Base-by-base conservation (phyloP, 352 stramenopile genomes). In the Globisporangium ultimum region DNA sequence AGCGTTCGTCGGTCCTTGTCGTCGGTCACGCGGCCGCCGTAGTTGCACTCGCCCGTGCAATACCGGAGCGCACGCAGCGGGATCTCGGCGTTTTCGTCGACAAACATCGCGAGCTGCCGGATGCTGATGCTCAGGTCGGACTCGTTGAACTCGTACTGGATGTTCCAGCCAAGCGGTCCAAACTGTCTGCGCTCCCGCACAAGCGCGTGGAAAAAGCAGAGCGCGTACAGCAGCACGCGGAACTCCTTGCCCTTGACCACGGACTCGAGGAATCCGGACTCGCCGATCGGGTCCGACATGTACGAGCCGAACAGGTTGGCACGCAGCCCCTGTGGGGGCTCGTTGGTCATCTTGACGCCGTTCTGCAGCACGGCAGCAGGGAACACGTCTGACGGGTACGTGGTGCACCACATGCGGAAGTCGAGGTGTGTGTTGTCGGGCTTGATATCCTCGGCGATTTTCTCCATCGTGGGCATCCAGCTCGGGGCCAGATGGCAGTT, bases 311-410 rank as follows among this genome's bases (percentile, higher is more conserved):
- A 64, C 1, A 98, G 58, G 60, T 98, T 98, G 11, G 90, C 88
- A 17, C 92, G 76, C 11, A 98, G 65, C 5, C 94, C 94, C 59
- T 97, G 91, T 1, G 94, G 94, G 7, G 94, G 90, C 60, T 98
- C 93, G 45, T 97, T 96, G 8, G 94, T 98, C 92, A 98, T 98
- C 67, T 98, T 98, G n/a, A 98, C 89, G 28, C 92, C 92, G 68
- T 98, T 98, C 70, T 98, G 94, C 21, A 98, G 77, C 41, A 98
- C 87, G 0, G 91, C 88, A 1, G 96, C 87, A 0, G 94, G 94
- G 61, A 98, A 98, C 13, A 98, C 88, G 50, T 95, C 79, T 15
- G 87, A 96, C 21, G 94, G 94, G 59, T 98, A 98, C 34, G 91
- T 98, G 14, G 94, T 98, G 62, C 88, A 97, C 94, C 94, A 98